phyloP scores from a whole-genome alignment of 805 yeast species.

The Sungouiozyma intestinalis region DNA sequence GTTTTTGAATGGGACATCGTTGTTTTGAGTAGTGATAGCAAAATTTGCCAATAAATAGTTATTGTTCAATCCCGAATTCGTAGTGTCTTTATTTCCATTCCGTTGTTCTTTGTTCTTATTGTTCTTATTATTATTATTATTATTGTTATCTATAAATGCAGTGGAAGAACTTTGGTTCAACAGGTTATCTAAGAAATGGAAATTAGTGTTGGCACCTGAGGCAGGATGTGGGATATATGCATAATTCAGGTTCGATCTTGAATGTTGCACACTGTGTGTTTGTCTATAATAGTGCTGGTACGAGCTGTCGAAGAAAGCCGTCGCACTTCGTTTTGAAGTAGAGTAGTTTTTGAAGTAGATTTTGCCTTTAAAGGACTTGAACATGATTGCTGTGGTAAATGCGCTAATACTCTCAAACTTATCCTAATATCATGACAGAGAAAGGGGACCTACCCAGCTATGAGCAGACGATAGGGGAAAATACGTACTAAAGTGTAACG shows the following conservation, averaged over 20 bases:
- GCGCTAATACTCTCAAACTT: no score
- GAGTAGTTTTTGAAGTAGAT: slow-evolving; percentile 30
- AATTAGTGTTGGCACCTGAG: slow-evolving; percentile 27
- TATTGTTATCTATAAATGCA: slow-evolving; percentile 1
- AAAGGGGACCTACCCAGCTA: not conserved
- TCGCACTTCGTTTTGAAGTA: slow-evolving; percentile 8
- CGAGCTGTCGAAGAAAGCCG: slow-evolving; percentile 33
- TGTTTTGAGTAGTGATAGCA: not conserved
- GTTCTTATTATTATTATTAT: slow-evolving; percentile 2
- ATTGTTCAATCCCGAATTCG: not conserved
- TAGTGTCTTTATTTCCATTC: not conserved
- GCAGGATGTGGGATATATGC: slow-evolving; percentile 25
- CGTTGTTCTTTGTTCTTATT: not conserved
- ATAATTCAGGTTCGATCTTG: not conserved
- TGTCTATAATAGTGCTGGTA: slow-evolving; percentile 32
- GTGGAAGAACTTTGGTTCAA: slow-evolving; percentile 4
- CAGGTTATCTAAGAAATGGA: slow-evolving; percentile 21
- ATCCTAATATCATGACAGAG: not conserved
- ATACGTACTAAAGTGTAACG: not conserved
- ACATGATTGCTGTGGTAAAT: slow-evolving; percentile 32
- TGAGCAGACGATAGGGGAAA: not conserved
- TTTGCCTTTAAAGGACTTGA: slow-evolving; percentile 33
- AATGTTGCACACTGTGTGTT: slow-evolving; percentile 22
- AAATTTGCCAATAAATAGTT: not conserved
- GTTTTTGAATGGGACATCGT: not conserved